phyloP scores from a whole-genome alignment of 768 basidiomycete genomes.

The Amanita phalloides region DNA sequence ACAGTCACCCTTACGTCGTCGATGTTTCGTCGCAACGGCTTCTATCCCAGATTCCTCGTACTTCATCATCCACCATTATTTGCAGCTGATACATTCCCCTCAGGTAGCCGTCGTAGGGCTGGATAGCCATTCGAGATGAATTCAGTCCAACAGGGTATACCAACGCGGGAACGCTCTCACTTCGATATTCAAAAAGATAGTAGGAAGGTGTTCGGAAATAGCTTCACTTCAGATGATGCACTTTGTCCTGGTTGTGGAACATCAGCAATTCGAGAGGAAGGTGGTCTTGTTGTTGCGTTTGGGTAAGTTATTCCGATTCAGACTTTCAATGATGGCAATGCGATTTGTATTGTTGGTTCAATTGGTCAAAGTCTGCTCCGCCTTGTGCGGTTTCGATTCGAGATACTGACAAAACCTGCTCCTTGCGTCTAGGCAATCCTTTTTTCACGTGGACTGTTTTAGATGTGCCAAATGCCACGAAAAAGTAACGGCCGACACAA shows the following conservation, averaged over 20 bases:
- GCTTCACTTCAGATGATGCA: conserved; percentile 35
- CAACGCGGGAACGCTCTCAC: conserved; percentile 21
- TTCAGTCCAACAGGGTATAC: conserved; percentile 1
- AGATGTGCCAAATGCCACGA: conserved; percentile 93
- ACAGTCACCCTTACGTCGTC: conserved; percentile 2
- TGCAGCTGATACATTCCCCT: too few species aligned
- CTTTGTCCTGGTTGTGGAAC: conserved; percentile 76
- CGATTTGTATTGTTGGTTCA: background rate
- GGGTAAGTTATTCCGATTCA: conserved; percentile 49
- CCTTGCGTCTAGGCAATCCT: conserved; percentile 55
- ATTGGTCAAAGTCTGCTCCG: background rate
- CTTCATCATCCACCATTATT: background rate
- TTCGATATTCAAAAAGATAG: conserved; percentile 18
- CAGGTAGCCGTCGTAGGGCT: background rate
- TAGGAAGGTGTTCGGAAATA: conserved; percentile 6
- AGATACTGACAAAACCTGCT: background rate
- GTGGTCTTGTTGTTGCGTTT: conserved; percentile 89
- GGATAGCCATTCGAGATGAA: background rate
- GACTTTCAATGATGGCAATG: background rate
- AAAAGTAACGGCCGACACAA: conserved; percentile 92
- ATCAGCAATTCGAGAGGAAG: conserved; percentile 71
- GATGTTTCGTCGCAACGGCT: background rate
- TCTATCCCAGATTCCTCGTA: background rate
- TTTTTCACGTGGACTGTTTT: conserved; percentile 94
- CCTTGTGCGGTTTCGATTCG: background rate